Evolutionary conservation across 2,329 filamentous ascomycete species (phyloP).

Genomic region (Aspergillus ruber): DNA sequence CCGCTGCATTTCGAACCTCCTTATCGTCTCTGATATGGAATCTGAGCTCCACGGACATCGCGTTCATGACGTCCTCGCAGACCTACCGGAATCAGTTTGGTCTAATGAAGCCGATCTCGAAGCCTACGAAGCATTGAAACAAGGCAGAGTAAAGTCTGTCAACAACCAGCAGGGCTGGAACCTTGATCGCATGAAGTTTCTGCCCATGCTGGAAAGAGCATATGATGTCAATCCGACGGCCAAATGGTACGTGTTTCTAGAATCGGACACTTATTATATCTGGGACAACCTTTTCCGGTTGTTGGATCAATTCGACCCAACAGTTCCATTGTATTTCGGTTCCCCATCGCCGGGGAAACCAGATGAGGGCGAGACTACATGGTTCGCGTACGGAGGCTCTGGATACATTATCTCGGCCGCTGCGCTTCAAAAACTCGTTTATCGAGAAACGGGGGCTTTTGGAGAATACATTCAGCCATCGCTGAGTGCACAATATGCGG

Average conservation of each 20-base stretch:
- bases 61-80: slow-evolving; percentile 42
- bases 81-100: slow-evolving; percentile 39
- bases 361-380: slow-evolving; percentile 41
- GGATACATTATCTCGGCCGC: slow-evolving; percentile 46
- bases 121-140: slow-evolving; percentile 31
- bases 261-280: slow-evolving; percentile 51
- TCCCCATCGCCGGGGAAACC: slow-evolving; percentile 27
- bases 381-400: slow-evolving; percentile 48
- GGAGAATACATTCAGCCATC: slow-evolving; percentile 35
- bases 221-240: slow-evolving; percentile 38
- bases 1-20: slow-evolving; percentile 43
- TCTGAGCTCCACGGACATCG: slow-evolving; percentile 39
- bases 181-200: slow-evolving; percentile 53
- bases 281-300: slow-evolving; percentile 48
- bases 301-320: slow-evolving; percentile 43
- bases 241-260: slow-evolving; percentile 54
- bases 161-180: slow-evolving; percentile 30
- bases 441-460: slow-evolving; percentile 4
- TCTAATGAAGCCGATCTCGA: slow-evolving; percentile 31
- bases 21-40: slow-evolving; percentile 49
- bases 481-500: slow-evolving; percentile 16
- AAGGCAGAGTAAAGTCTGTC: slow-evolving; percentile 24
- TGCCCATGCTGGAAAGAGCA: slow-evolving; percentile 48
- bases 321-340: slow-evolving; percentile 46
- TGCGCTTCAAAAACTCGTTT: slow-evolving; percentile 35